A percentile compares a stretch with the other conserved stretches of the same genome.
Evolutionary conservation across 805 yeast species (phyloP).

Genomic region (Cyberlindnera galapagoensis): DNA sequence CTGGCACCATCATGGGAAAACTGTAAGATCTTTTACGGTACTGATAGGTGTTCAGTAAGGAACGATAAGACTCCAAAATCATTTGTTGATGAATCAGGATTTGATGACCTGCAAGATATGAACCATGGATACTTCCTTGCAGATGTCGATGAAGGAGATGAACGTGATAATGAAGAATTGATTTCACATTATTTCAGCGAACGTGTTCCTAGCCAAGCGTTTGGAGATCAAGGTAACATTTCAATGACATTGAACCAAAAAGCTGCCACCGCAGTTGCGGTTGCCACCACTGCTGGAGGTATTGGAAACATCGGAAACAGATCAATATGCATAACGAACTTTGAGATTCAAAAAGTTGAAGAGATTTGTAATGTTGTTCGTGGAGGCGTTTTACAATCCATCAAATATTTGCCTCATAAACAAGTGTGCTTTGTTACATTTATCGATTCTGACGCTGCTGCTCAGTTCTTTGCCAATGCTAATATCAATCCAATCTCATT

Average conservation of each 20-base stretch:
- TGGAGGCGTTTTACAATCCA: conserved; percentile 66
- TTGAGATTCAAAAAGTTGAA: conserved; percentile 60
- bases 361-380: conserved; percentile 72
- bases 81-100: conserved; percentile 16
- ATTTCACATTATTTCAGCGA: conserved; percentile 1
- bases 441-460: conserved; percentile 56
- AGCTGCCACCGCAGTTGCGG: conserved; percentile 10
- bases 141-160: no score
- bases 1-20: conserved; percentile 59
- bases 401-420: conserved; percentile 45
- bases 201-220: background rate
- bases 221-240: conserved; percentile 1
- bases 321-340: conserved; percentile 62
- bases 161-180: no score
- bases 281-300: conserved; percentile 64
- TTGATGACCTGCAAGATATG: no score
- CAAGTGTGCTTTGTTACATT: conserved; percentile 66
- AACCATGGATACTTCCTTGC: no score
- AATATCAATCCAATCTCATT: conserved; percentile 53
- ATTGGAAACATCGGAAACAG: conserved; percentile 70
- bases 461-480: conserved; percentile 56
- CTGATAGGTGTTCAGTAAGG: conserved; percentile 72
- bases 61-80: conserved; percentile 10
- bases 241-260: conserved; percentile 9
- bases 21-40: conserved; percentile 81